Percentiles rank a stretch among this genome's conserved stretches.
Evolutionary conservation across 2,329 filamentous ascomycete species (phyloP).

Genomic region (Calonectria henricotiae): DNA sequence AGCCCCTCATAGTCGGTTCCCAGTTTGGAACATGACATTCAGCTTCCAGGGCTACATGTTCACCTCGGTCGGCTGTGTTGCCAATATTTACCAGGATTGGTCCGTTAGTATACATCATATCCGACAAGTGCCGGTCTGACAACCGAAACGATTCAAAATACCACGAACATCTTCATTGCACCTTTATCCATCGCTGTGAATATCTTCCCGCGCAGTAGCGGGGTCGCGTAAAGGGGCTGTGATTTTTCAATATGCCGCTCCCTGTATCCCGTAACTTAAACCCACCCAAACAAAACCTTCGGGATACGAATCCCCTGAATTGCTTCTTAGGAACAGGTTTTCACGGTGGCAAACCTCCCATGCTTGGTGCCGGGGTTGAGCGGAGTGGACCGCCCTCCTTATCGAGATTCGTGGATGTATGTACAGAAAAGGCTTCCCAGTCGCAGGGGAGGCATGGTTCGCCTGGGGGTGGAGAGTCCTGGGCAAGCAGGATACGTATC

Average conservation of each 20-base stretch:
- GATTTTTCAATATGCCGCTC: slow-evolving; percentile 7
- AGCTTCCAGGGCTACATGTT: slow-evolving; percentile 33
- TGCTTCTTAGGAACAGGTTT: slow-evolving; percentile 30
- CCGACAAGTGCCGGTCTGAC: slow-evolving; percentile 40
- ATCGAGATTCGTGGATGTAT: slow-evolving; percentile 41
- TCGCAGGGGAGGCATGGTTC: slow-evolving; percentile 29
- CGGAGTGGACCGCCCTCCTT: slow-evolving; percentile 40
- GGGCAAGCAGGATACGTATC: slow-evolving; percentile 22
- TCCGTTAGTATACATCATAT: slow-evolving; percentile 23
- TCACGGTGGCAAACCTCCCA: slow-evolving; percentile 37
- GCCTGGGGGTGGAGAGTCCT: slow-evolving; percentile 22
- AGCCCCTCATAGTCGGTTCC: slow-evolving; percentile 10
- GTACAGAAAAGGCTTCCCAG: slow-evolving; percentile 28
- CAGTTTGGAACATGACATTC: slow-evolving; percentile 30
- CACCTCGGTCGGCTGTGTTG: slow-evolving; percentile 29
- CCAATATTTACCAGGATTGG: slow-evolving; percentile 36
- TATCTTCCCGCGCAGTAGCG: neutral
- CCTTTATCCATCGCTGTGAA: neutral
- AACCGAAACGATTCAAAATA: slow-evolving; percentile 37
- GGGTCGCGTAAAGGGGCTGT: neutral
- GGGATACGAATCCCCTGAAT: slow-evolving; percentile 38
- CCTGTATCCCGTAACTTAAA: slow-evolving; percentile 13
- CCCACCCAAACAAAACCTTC: slow-evolving; percentile 18
- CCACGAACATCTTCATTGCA: slow-evolving; percentile 16
- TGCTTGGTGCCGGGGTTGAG: slow-evolving; percentile 34